phyloP scores from a whole-genome alignment of 176 grass and related monocot species.

The Lolium multiflorum region DNA sequence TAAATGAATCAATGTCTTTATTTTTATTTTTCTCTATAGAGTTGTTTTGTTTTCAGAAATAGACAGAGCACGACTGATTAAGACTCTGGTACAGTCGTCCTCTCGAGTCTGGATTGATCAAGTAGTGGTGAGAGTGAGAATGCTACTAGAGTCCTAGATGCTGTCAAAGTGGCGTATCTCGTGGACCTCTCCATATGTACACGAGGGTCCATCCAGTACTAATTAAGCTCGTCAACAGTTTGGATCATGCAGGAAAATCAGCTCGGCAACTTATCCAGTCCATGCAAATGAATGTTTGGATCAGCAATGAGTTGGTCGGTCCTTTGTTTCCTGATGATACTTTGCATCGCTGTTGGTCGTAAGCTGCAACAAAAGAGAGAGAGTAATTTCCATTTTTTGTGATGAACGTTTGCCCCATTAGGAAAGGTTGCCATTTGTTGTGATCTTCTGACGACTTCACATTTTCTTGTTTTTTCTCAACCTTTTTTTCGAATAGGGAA shows the following conservation, averaged over 20 bases:
- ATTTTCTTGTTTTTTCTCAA: too few relatives aligned
- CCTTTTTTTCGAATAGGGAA: too few relatives aligned
- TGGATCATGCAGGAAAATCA: background rate
- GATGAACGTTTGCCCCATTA: too few relatives aligned
- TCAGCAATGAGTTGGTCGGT: background rate
- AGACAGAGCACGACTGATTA: background rate
- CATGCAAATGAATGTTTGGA: background rate
- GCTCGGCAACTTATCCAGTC: background rate
- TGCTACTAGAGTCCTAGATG: too few relatives aligned
- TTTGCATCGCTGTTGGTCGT: background rate
- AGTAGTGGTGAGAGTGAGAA: background rate
- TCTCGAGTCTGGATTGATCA: background rate
- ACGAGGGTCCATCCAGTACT: background rate
- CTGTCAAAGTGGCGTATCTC: background rate
- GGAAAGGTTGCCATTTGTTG: too few relatives aligned
- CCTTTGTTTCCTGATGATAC: conserved; percentile 21
- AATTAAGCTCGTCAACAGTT: background rate
- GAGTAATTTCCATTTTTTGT: too few relatives aligned
- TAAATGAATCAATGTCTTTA: background rate
- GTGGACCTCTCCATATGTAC: conserved; percentile 10
- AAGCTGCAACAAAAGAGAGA: too few relatives aligned
- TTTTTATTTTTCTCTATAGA: background rate
- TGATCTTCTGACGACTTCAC: too few relatives aligned
- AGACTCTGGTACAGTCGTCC: background rate
- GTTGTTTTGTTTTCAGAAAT: background rate